Evolutionary conservation across 768 basidiomycete genomes (phyloP), one percentile per base, ranked within the genome.

Genomic region (Lanmaoa rubissima): DNA sequence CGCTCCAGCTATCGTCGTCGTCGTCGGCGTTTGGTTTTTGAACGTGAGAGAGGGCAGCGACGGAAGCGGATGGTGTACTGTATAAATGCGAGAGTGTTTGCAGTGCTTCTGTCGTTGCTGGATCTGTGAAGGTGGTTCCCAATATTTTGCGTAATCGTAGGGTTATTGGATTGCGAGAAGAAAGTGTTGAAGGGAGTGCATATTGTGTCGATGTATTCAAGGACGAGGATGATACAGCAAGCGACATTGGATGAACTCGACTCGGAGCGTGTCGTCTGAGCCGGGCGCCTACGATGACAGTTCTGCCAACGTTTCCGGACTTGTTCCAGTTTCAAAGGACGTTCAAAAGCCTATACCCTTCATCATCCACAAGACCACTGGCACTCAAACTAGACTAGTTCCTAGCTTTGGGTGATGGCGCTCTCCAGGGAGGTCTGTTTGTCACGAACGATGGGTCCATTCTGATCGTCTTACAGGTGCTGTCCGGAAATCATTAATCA

Each of bases 141-240:
- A 96, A 77, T 58, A 95, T 87, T 73, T 97, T 97, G 73, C 93
- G 94, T n/a, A 96, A 76, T 12, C 94, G 81, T 1, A 89, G 74
- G n/a, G 92, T 85, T 40, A 95, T 80, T 2, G 94, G 93, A 64
- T 90, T 90, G 57, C 84, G 80, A 46, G 66, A 24, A 19, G 43
- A 7, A 5, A 55, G 26, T 0, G 54, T 34, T 9, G 62, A 47
- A 26, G 55, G 32, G 19, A 21, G 26, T 21, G 31, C 62, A 65
- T 67, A 58, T 45, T 55, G 61, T 35, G 48, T 34, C 3, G 57
- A 17, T 21, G 48, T 54, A 8, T 34, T 52, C 16, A 46, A 17
- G 16, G 62, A 48, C 16, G 49, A 36, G 12, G 57, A 34, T 19
- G 54, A 26, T n/a, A 47, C 47, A 12, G 36, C 47, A 47, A 65